Conservation (phyloP, 306 rosid species). For the Vigna mungo region DNA sequence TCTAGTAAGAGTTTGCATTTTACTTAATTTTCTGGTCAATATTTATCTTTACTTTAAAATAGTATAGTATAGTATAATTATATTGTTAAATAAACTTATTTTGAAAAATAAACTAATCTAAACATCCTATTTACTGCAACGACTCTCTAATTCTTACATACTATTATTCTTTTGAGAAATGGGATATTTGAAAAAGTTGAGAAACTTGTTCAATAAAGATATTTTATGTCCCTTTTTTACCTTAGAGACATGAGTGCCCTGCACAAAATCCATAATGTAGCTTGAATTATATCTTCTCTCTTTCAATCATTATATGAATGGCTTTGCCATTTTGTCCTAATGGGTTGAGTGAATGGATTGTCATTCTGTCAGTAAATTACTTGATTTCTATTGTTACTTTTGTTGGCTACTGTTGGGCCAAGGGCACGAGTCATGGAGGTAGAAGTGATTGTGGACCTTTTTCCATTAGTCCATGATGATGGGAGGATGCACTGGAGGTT, state of each 20-base stretch:
- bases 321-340: slow-evolving; percentile 17
- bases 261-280: slow-evolving; percentile 20
- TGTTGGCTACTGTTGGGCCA: slow-evolving; percentile 28
- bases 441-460: slow-evolving; percentile 32
- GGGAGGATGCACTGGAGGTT: not conserved
- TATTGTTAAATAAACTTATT: slow-evolving; percentile 13
- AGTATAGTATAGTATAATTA: not conserved
- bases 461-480: slow-evolving; percentile 1
- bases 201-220: slow-evolving; percentile 26
- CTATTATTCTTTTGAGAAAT: not conserved
- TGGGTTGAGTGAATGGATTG: slow-evolving; percentile 37
- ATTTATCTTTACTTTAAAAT: slow-evolving; percentile 1
- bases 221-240: not conserved
- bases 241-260: slow-evolving; percentile 16
- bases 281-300: slow-evolving; percentile 17
- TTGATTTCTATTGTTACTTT: slow-evolving; percentile 24
- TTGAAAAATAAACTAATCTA: slow-evolving; percentile 11
- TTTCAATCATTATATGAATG: slow-evolving; percentile 15
- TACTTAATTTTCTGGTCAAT: slow-evolving; percentile 4
- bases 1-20: slow-evolving; percentile 5
- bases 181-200: slow-evolving; percentile 29
- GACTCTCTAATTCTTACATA: slow-evolving; percentile 2
- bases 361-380: slow-evolving; percentile 17
- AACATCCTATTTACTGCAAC: slow-evolving; percentile 22
- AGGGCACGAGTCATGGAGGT: slow-evolving; percentile 29